Percentiles rank a stretch among this genome's conserved stretches.
These are phyloP conservation scores for Nasturtium officinale DNA, from an alignment of 345 rosid species.

Conservation along the genomic window DNA sequence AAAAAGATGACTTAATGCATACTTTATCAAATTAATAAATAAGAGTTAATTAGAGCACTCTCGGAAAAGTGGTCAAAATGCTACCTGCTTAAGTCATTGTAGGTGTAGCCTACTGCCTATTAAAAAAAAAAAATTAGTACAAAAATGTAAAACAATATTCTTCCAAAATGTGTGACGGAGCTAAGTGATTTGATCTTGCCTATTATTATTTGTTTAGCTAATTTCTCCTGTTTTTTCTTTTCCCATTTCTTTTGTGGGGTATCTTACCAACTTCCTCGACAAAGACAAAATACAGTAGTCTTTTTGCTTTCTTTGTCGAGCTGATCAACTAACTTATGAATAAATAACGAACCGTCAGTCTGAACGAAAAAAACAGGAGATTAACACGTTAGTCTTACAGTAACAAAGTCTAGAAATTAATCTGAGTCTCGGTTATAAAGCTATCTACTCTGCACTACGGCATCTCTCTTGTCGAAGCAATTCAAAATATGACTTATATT, in stretches of 20 bases:
- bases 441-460: no score
- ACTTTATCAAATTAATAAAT: conserved; percentile 17
- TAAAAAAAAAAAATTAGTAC: not conserved
- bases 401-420: no score
- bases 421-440: no score
- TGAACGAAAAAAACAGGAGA: no score
- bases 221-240: not conserved
- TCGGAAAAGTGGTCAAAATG: conserved; percentile 39
- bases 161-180: not conserved
- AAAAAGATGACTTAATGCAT: conserved; percentile 11
- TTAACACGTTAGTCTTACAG: not conserved
- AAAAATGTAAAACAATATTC: conserved; percentile 20
- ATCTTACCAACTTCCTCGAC: conserved; percentile 27
- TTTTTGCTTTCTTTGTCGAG: not conserved
- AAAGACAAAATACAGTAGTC: conserved; percentile 3
- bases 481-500: no score
- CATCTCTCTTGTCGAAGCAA: no score
- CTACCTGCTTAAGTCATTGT: conserved; percentile 18
- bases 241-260: conserved; percentile 2
- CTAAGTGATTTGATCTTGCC: not conserved
- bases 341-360: not conserved
- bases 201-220: not conserved
- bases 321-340: not conserved
- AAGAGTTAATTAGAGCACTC: conserved; percentile 19
- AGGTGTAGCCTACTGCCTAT: conserved; percentile 9